A percentile compares a stretch with the other conserved stretches of the same genome.
phyloP scores from a whole-genome alignment of 371 early-diverging fungal species.

The Apophysomyces elegans region DNA sequence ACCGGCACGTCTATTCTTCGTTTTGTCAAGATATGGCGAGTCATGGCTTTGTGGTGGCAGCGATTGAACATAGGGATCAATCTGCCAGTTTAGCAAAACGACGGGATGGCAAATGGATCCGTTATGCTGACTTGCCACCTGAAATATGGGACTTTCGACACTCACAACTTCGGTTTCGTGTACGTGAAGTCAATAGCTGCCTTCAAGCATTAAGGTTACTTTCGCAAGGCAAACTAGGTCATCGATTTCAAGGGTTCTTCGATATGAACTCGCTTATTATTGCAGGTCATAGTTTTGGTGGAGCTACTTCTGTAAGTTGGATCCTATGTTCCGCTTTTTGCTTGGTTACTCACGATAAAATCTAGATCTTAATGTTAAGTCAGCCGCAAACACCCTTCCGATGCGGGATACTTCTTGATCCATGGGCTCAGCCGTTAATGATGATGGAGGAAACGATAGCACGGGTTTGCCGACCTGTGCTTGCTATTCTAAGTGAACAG shows the following conservation, averaged over 20 bases:
- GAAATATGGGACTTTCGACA: conserved; percentile 34
- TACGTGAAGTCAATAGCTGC: conserved; percentile 38
- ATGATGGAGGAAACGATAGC: conserved; percentile 15
- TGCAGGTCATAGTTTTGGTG: conserved; percentile 69
- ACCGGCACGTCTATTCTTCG: conserved; percentile 46
- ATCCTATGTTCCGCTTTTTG: background rate
- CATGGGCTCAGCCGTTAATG: conserved; percentile 46
- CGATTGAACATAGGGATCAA: conserved; percentile 62
- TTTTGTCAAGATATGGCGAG: conserved; percentile 56
- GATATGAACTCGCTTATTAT: conserved; percentile 47
- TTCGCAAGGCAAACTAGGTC: conserved; percentile 11
- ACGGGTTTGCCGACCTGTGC: conserved; percentile 35
- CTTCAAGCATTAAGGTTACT: conserved; percentile 21
- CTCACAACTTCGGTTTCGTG: conserved; percentile 42
- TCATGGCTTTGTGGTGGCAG: conserved; percentile 54
- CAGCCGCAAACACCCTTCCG: conserved; percentile 27
- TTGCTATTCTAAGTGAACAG: conserved; percentile 42
- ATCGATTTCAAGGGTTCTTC: conserved; percentile 33
- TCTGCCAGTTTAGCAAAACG: conserved; percentile 36
- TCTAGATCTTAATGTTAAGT: conserved; percentile 24
- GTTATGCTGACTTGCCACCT: conserved; percentile 22
- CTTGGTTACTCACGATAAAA: background rate
- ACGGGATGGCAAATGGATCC: conserved; percentile 20
- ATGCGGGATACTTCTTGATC: conserved; percentile 49
- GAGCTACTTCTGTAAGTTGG: conserved; percentile 44